These are phyloP conservation scores for Suhomyces sp. DNA, from an alignment of 805 yeast species.

Conservation along the genomic window DNA sequence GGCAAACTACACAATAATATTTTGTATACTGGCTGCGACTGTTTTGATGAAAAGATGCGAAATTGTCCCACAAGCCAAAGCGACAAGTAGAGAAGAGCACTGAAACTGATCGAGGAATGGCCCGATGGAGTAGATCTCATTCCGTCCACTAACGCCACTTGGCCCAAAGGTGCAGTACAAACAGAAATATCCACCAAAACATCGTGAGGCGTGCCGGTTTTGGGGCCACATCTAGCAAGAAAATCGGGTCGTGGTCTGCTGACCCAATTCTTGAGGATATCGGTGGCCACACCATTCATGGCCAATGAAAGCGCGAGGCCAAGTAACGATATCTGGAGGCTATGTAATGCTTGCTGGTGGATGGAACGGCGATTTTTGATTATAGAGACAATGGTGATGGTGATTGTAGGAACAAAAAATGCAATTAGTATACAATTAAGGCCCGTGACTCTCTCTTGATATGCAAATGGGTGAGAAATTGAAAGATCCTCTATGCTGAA, in stretches of 20 bases:
- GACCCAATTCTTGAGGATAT: slow-evolving; percentile 35
- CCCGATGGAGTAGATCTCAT: slow-evolving; percentile 43
- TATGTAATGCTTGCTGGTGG: slow-evolving; percentile 16
- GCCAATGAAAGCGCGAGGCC: slow-evolving; percentile 28
- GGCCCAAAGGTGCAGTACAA: slow-evolving; percentile 34
- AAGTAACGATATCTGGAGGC: slow-evolving; percentile 28
- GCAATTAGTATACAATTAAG: slow-evolving; percentile 27
- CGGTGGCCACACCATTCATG: slow-evolving; percentile 33
- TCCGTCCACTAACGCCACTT: slow-evolving; percentile 29
- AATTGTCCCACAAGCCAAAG: slow-evolving; percentile 34
- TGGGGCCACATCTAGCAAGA: slow-evolving; percentile 32
- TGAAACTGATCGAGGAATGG: slow-evolving; percentile 35
- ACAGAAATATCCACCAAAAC: slow-evolving; percentile 27
- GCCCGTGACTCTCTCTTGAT: slow-evolving; percentile 31
- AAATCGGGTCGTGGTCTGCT: slow-evolving; percentile 35
- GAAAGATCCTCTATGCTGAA: slow-evolving; percentile 31
- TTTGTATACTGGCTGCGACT: slow-evolving; percentile 17
- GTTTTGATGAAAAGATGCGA: slow-evolving; percentile 10
- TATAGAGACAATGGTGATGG: slow-evolving; percentile 16
- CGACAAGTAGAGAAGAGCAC: slow-evolving; percentile 30
- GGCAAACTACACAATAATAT: slow-evolving; percentile 18
- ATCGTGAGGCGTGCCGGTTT: slow-evolving; percentile 21
- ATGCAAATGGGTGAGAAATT: slow-evolving; percentile 37
- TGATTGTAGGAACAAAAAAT: slow-evolving; percentile 21
- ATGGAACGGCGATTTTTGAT: slow-evolving; percentile 30